Percentiles rank a stretch among this genome's conserved stretches.
Evolutionary conservation across 306 rosid genomes (phyloP).

Genomic region (Sphenostylis stenocarpa): DNA sequence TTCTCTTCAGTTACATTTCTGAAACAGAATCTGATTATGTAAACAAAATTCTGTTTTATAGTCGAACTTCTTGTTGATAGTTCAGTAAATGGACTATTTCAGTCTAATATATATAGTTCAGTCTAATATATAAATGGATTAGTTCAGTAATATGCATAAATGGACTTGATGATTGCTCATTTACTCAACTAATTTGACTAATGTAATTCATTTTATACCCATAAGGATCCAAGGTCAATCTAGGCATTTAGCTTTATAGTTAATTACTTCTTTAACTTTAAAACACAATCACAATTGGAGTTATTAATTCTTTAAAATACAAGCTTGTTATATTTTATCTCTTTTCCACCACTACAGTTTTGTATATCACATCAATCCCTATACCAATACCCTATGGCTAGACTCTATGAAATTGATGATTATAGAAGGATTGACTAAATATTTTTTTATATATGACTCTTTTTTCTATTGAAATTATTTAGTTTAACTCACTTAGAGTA

Average conservation of each 20-base stretch:
- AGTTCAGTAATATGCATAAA: background rate
- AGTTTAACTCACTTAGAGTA: background rate
- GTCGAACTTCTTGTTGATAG: background rate
- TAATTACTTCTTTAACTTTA: constrained; percentile 7
- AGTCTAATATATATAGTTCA: too few relatives aligned
- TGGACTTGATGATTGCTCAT: background rate
- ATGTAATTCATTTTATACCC: too few relatives aligned
- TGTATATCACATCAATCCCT: background rate
- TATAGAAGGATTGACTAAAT: constrained; percentile 12
- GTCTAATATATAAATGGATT: too few relatives aligned
- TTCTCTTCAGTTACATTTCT: constrained; percentile 1
- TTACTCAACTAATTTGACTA: background rate
- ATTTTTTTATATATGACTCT: background rate
- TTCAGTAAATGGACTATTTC: too few relatives aligned
- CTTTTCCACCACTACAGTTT: background rate
- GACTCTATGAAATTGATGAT: background rate
- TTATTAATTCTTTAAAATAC: constrained; percentile 10
- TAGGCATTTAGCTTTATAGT: background rate
- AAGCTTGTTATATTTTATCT: background rate
- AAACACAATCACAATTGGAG: background rate
- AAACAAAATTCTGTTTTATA: constrained; percentile 1
- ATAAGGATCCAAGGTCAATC: background rate
- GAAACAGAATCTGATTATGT: background rate
- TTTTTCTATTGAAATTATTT: background rate
- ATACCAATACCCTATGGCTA: background rate